Percentiles rank a stretch among this genome's conserved stretches.
These are phyloP conservation scores for Zymoseptoria pseudotritici DNA, from an alignment of 2,329 filamentous ascomycete species.

Conservation along the genomic window DNA sequence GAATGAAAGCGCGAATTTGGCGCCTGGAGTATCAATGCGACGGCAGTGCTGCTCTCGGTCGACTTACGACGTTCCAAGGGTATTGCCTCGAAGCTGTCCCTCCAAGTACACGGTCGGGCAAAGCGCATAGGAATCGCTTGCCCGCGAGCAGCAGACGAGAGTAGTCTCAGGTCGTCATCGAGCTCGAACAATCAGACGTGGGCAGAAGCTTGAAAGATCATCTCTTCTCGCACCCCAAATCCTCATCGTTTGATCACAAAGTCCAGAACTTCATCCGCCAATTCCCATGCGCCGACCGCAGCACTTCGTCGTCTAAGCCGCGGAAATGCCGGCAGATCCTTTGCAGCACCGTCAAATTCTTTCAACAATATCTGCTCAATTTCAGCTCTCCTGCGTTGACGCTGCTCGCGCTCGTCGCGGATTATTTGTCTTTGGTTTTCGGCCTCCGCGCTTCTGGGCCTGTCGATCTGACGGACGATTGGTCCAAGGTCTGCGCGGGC, in stretches of 20 bases:
- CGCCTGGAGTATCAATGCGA: no score
- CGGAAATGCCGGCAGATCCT: slow-evolving; percentile 1
- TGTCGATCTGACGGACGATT: background rate
- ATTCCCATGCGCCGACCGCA: background rate
- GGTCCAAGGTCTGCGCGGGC: background rate
- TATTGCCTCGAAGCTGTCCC: no score
- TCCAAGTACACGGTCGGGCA: no score
- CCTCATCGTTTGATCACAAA: background rate
- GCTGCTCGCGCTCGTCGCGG: background rate
- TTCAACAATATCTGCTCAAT: background rate
- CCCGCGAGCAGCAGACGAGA: no score
- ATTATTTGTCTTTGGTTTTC: background rate
- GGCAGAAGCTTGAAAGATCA: background rate
- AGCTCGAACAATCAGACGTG: background rate
- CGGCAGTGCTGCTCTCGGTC: no score
- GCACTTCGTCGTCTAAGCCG: background rate
- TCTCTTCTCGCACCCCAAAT: background rate
- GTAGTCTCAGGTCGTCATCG: background rate
- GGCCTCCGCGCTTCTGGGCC: background rate
- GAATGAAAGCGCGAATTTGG: background rate
- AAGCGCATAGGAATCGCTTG: no score
- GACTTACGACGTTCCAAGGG: no score
- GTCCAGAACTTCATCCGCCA: slow-evolving; percentile 2
- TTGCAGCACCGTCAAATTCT: background rate
- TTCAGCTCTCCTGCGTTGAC: background rate